Conservation (phyloP, 768 basidiomycete species). For the Trametes cinnabarina region DNA sequence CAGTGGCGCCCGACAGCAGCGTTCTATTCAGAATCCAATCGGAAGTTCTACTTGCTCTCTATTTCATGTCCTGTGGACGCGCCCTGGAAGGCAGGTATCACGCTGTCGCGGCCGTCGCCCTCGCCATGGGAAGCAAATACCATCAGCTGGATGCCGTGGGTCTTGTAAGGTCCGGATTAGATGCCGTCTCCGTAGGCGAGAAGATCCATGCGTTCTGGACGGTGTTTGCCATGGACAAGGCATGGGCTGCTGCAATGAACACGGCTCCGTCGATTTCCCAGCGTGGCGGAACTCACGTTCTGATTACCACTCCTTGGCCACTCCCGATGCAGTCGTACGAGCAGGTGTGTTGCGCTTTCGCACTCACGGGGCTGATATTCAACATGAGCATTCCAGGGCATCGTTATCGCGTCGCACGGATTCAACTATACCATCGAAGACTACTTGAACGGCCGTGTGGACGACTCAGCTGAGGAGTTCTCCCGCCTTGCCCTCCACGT, state of each 20-base stretch:
- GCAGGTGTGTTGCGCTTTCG: conserved; percentile 5
- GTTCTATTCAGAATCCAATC: conserved; percentile 36
- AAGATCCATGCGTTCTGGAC: conserved; percentile 29
- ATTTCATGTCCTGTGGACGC: conserved; percentile 29
- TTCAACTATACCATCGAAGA: conserved; percentile 9
- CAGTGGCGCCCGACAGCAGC: conserved; percentile 29
- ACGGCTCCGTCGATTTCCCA: conserved; percentile 19
- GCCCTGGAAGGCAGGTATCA: conserved; percentile 33
- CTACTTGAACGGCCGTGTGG: conserved; percentile 8
- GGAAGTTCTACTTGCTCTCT: conserved; percentile 32
- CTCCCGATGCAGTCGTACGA: conserved; percentile 23
- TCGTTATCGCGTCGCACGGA: background rate
- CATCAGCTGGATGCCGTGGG: conserved; percentile 24
- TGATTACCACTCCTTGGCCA: conserved; percentile 30
- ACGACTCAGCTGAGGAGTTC: conserved; percentile 15
- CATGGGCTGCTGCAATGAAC: conserved; percentile 25
- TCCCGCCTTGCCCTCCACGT: conserved; percentile 23
- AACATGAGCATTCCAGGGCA: conserved; percentile 3
- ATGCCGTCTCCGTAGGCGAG: conserved; percentile 26
- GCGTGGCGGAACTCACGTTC: conserved; percentile 2
- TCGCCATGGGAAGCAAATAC: conserved; percentile 29
- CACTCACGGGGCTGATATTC: background rate
- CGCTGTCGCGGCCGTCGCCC: conserved; percentile 29
- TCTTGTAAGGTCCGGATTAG: conserved; percentile 4
- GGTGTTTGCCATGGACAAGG: conserved; percentile 24